These are phyloP conservation scores for Rhodotorula glutinis DNA, from an alignment of 1,284 basidiomycete species.

Conservation along the genomic window DNA sequence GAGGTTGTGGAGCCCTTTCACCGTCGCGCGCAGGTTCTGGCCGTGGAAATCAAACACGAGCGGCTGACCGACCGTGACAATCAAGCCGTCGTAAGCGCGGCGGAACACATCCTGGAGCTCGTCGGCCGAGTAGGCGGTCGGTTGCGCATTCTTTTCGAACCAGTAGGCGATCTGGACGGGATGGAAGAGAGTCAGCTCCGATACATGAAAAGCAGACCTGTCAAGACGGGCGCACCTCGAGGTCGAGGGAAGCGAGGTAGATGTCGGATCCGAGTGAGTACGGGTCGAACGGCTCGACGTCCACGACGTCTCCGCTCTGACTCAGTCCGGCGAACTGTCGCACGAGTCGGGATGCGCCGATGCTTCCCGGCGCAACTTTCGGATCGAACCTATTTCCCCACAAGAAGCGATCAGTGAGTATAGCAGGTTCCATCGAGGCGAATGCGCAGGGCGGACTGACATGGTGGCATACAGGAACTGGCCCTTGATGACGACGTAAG, in stretches of 20 bases:
- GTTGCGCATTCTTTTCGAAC: constrained; percentile 40
- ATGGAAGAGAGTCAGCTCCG: no score
- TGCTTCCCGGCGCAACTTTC: constrained; percentile 42
- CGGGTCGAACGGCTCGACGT: constrained; percentile 61
- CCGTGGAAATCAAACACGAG: constrained; percentile 90
- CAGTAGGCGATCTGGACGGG: constrained; percentile 26
- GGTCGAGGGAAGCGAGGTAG: constrained; percentile 35
- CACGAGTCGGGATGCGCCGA: constrained; percentile 60
- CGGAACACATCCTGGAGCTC: constrained; percentile 72
- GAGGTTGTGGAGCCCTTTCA: constrained; percentile 65
- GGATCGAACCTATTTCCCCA: constrained; percentile 38
- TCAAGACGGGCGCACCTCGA: constrained; percentile 29
- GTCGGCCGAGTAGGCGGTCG: constrained; percentile 65
- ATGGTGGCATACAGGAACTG: constrained; percentile 35
- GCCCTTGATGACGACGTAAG: constrained; percentile 41
- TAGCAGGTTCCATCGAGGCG: background rate
- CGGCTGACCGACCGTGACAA: constrained; percentile 62
- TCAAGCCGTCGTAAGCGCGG: constrained; percentile 64
- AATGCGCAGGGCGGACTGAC: constrained; percentile 9
- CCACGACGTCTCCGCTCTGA: constrained; percentile 68
- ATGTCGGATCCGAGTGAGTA: constrained; percentile 20
- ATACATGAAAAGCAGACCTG: no score
- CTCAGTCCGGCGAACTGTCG: constrained; percentile 74
- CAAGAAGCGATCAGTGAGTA: background rate
- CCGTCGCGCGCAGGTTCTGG: constrained; percentile 70